These are phyloP conservation scores for Pterocarpus macrocarpus DNA, from an alignment of 306 rosid species.

Conservation along the genomic window DNA sequence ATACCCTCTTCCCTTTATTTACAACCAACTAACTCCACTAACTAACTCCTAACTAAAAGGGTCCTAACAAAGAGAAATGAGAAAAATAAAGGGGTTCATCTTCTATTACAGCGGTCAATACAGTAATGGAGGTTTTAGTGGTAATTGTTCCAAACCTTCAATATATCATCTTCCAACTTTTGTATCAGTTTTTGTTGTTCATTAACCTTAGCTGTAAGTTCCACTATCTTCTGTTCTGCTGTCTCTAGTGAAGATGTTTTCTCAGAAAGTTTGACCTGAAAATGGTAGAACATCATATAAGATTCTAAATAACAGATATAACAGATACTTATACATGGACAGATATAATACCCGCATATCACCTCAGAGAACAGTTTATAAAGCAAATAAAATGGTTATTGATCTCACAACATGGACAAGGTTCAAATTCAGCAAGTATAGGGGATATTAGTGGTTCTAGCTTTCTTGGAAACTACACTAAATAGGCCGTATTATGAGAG, in stretches of 20 bases:
- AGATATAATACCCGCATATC: constrained; percentile 29
- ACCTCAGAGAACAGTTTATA: constrained; percentile 7
- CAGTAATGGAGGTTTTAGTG: constrained; percentile 8
- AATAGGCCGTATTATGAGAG: constrained; percentile 32
- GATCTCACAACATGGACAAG: constrained; percentile 19
- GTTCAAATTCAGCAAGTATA: constrained; percentile 38
- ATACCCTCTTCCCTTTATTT: no score
- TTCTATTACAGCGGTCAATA: constrained; percentile 24
- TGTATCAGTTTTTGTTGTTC: constrained; percentile 91
- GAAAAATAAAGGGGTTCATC: constrained; percentile 17
- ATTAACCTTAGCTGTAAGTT: constrained; percentile 69
- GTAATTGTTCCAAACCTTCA: constrained; percentile 69
- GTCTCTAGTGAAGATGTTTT: constrained; percentile 74
- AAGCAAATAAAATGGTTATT: constrained; percentile 12
- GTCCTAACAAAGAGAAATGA: not conserved
- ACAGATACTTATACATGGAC: not conserved
- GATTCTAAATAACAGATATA: constrained; percentile 42
- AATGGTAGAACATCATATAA: constrained; percentile 37
- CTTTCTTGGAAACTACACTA: constrained; percentile 28
- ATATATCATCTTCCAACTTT: constrained; percentile 97
- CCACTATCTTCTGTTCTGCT: constrained; percentile 73
- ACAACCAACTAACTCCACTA: no score
- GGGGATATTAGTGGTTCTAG: not conserved
- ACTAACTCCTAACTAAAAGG: no score
- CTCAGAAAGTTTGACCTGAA: constrained; percentile 85